Conservation (phyloP, 768 basidiomycete species). For the Lactifluus pinguis region DNA sequence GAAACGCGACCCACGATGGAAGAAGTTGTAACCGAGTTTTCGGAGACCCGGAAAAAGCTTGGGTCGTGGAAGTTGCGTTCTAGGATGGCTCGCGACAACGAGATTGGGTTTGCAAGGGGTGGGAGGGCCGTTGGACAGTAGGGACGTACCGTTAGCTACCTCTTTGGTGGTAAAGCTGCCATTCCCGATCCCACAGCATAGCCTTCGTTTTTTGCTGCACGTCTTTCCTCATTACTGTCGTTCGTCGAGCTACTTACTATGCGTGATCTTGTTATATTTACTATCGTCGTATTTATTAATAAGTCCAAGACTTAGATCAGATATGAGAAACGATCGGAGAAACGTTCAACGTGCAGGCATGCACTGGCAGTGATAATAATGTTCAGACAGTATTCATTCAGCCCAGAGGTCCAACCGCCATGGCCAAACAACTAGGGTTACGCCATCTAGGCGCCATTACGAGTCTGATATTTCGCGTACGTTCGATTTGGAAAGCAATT, state of each 20-base stretch:
- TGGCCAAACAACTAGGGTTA: no score
- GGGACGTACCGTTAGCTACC: neutral
- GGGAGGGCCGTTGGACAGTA: neutral
- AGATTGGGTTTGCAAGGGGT: neutral
- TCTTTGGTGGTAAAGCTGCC: neutral
- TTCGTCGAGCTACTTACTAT: neutral
- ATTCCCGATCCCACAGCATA: constrained; percentile 1
- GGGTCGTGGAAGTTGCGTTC: constrained; percentile 26
- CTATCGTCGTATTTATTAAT: neutral
- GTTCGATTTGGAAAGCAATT: no score
- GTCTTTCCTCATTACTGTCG: neutral
- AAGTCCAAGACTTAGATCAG: neutral
- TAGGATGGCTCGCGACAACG: constrained; percentile 19
- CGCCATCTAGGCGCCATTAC: no score
- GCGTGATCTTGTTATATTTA: neutral
- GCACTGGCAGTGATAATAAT: no score
- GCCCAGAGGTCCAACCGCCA: no score
- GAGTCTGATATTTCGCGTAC: no score
- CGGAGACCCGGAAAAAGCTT: constrained; percentile 14
- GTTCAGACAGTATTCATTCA: no score
- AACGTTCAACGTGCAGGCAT: neutral
- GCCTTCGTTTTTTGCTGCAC: neutral
- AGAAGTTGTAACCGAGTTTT: constrained; percentile 26
- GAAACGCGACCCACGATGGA: constrained; percentile 25
- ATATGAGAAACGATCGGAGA: neutral